These are phyloP conservation scores for Senna tora DNA, from an alignment of 306 rosid species.

Conservation along the genomic window DNA sequence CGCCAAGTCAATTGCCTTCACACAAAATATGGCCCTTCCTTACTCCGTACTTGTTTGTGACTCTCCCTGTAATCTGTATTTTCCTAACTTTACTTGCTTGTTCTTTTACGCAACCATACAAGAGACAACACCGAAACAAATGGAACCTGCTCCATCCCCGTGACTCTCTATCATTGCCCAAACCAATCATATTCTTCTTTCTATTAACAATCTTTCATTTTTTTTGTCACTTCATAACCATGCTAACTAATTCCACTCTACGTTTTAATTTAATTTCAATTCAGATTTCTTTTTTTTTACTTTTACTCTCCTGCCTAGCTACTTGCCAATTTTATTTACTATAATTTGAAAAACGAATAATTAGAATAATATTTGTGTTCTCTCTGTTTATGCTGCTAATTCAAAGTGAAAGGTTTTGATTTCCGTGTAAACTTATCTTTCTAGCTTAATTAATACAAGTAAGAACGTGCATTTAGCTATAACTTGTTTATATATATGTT, in stretches of 20 bases:
- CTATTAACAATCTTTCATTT: too few species aligned
- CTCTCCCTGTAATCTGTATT: background rate
- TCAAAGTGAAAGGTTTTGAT: slow-evolving; percentile 8
- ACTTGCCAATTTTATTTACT: background rate
- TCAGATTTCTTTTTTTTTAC: background rate
- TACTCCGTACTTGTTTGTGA: slow-evolving; percentile 26
- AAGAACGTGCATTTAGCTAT: slow-evolving; percentile 8
- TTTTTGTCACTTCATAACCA: too few species aligned
- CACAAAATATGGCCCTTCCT: background rate
- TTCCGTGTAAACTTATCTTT: slow-evolving; percentile 1
- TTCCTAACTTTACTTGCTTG: slow-evolving; percentile 9
- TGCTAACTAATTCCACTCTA: too few species aligned
- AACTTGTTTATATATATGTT: slow-evolving; percentile 15
- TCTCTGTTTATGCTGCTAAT: background rate
- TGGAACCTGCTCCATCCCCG: background rate
- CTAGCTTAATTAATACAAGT: slow-evolving; percentile 11
- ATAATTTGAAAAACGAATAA: background rate
- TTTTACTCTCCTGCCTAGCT: too few species aligned
- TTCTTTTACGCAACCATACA: background rate
- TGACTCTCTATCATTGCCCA: background rate
- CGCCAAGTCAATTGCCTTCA: slow-evolving; percentile 37
- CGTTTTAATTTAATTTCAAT: background rate
- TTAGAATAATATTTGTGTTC: background rate
- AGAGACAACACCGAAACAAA: background rate
- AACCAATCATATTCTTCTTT: background rate